Conservation (phyloP, 352 stramenopile genomes). For the Phytophthora sansomeana region DNA sequence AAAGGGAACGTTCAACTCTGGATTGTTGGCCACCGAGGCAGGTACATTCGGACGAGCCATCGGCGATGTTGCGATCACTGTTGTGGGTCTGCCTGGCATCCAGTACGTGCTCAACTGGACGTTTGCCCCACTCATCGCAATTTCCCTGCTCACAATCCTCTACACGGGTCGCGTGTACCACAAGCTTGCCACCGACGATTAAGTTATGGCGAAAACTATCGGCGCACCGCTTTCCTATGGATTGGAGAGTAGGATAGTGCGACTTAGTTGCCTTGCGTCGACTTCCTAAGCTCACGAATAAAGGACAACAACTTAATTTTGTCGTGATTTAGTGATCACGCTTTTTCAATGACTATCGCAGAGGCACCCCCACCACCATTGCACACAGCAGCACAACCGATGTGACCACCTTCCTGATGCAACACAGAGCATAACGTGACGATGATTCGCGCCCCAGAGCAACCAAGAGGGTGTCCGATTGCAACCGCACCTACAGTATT, state of each 20-base stretch:
- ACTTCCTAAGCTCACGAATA: slow-evolving; percentile 29
- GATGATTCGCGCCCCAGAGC: slow-evolving; percentile 90
- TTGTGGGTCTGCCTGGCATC: slow-evolving; percentile 82
- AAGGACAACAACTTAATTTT: slow-evolving; percentile 3
- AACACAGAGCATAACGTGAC: slow-evolving; percentile 93
- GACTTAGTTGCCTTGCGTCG: slow-evolving; percentile 4
- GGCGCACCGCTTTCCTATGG: slow-evolving; percentile 11
- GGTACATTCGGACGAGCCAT: slow-evolving; percentile 91
- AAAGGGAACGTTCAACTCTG: slow-evolving; percentile 95
- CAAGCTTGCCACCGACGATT: slow-evolving; percentile 71
- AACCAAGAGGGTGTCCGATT: slow-evolving; percentile 73
- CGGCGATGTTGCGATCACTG: slow-evolving; percentile 87
- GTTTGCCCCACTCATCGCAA: slow-evolving; percentile 70
- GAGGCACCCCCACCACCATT: slow-evolving; percentile 97
- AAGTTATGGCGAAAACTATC: slow-evolving; percentile 17
- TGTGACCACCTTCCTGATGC: slow-evolving; percentile 88
- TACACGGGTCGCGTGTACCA: slow-evolving; percentile 79
- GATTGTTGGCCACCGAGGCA: slow-evolving; percentile 93
- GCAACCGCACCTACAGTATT: slow-evolving; percentile 50
- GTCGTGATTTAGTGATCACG: slow-evolving; percentile 1
- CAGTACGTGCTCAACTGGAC: slow-evolving; percentile 89
- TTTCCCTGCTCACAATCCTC: slow-evolving; percentile 65
- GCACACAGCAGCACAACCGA: slow-evolving; percentile 96
- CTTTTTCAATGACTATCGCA: slow-evolving; percentile 93
- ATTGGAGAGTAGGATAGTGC: slow-evolving; percentile 6